Evolutionary conservation across 495 filamentous ascomycete genomes (phyloP).

Genomic region (Podospora conica): DNA sequence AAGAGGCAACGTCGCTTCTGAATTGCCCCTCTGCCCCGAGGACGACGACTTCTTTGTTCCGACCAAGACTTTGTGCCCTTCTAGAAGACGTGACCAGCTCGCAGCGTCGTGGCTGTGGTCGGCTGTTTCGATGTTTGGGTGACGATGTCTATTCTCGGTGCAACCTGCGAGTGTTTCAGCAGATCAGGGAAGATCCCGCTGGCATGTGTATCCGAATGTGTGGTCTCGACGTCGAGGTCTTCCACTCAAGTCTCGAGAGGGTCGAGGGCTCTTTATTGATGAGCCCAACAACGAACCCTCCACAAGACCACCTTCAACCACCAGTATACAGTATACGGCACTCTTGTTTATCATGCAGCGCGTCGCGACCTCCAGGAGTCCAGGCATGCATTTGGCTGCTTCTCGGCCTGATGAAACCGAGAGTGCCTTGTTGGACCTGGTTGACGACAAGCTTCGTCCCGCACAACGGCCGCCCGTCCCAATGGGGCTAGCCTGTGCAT

Average conservation of each 20-base stretch:
- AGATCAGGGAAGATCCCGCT: neutral
- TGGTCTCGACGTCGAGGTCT: neutral
- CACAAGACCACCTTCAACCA: neutral
- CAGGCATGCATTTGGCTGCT: conserved; percentile 8
- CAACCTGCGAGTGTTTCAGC: neutral
- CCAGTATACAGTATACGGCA: neutral
- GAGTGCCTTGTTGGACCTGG: neutral
- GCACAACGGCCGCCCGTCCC: neutral
- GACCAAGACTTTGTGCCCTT: neutral
- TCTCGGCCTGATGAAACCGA: conserved; percentile 20
- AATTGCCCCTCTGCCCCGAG: too few relatives aligned
- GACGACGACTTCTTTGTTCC: neutral
- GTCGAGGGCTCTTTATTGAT: neutral
- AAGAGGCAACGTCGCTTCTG: conserved; percentile 6
- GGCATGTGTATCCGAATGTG: neutral
- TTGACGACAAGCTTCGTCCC: conserved; percentile 6
- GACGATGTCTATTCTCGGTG: neutral
- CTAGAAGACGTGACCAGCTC: neutral
- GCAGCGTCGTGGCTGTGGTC: neutral
- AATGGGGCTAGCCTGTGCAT: neutral
- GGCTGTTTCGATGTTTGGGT: neutral
- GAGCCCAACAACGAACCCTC: too few relatives aligned
- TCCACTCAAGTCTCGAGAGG: neutral
- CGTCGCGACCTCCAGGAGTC: conserved; percentile 6
- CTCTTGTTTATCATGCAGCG: conserved; percentile 18